A percentile compares a stretch with the other conserved stretches of the same genome.
phyloP scores from a whole-genome alignment of 441 rosid genomes.

The Flueggea neowawraea region DNA sequence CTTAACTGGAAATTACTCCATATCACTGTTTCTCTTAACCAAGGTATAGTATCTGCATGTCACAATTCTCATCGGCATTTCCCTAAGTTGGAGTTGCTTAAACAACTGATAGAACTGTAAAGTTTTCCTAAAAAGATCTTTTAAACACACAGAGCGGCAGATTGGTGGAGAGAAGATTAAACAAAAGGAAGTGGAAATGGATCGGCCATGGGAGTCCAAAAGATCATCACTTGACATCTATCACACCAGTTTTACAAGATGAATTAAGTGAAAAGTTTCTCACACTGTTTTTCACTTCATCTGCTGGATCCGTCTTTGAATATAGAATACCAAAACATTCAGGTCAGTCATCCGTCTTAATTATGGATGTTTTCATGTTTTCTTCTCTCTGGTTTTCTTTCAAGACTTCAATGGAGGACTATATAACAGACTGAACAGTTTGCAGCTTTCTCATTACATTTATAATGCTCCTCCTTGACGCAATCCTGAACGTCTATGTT shows the following conservation, averaged over 20 bases:
- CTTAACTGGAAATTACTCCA: constrained; percentile 40
- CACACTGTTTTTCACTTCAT: constrained; percentile 47
- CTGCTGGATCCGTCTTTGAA: constrained; percentile 48
- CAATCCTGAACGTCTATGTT: too few relatives aligned
- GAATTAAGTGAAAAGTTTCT: constrained; percentile 36
- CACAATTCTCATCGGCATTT: too few relatives aligned
- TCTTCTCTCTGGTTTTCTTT: too few relatives aligned
- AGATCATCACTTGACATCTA: constrained; percentile 47
- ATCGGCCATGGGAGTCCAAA: constrained; percentile 54
- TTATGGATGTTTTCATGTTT: too few relatives aligned
- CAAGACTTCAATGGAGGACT: too few relatives aligned
- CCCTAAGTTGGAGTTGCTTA: too few relatives aligned
- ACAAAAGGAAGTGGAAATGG: constrained; percentile 77
- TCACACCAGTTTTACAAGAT: constrained; percentile 46
- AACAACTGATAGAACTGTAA: too few relatives aligned
- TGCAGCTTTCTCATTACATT: too few relatives aligned
- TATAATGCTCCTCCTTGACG: too few relatives aligned
- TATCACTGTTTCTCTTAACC: constrained; percentile 60
- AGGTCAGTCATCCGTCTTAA: constrained; percentile 20
- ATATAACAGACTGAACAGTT: too few relatives aligned
- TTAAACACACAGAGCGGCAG: constrained; percentile 39
- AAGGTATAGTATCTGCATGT: constrained; percentile 36
- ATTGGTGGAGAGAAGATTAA: constrained; percentile 49
- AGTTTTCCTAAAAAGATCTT: constrained; percentile 5
- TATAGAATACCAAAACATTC: constrained; percentile 37